Base-by-base conservation (phyloP, 306 rosid genomes). In the Cicer arietinum region DNA sequence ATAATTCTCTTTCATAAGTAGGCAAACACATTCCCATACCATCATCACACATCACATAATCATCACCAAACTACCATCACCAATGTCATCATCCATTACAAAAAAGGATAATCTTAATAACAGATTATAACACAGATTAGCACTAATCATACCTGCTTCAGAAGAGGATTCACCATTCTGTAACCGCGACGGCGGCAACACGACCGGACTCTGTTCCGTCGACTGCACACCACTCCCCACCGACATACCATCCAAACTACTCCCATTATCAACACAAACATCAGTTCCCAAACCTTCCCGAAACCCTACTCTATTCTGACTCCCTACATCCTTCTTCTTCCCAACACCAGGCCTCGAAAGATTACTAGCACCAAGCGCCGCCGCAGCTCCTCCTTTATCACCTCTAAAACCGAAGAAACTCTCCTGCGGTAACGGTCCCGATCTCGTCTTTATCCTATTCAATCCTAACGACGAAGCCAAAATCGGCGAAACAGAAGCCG, bases 341-440 rank as follows among this genome's bases (percentile, higher is more conserved):
- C 81, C 85, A 59, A 57, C 63, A 6, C 69, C 81, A 3, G 80
- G 84, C 66, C 84, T 86, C 6, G 98, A 94, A 44, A 92, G 87
- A 59, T 92, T 90, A 47, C 97, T 91, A 1, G 86, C 86, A 3
- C 91, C 97, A 2, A 87, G 81, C 0, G 80, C 71, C 22, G 69
- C 71, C 40, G 67, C 47, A 14, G 69, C 63, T 39, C 53, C 79
- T 42, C 85, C 91, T 62, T 89, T 90, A 18, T 92, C 98, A 9
- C 84, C 84, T 62, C 93, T 83, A 62, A 91, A 87, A 22, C 97
- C 96, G n/a, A 89, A 84, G 66, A 94, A 94, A 80, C 97, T 94
- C 87, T 94, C 99, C 87, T 92, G 97, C 7, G 99, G 99, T 79
- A 94, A 78, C 69, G 99, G 99, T 43, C 99, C 99, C 78, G 99